Base-by-base conservation (phyloP, 305 asterid genomes). In the Fraxinus platypoda region DNA sequence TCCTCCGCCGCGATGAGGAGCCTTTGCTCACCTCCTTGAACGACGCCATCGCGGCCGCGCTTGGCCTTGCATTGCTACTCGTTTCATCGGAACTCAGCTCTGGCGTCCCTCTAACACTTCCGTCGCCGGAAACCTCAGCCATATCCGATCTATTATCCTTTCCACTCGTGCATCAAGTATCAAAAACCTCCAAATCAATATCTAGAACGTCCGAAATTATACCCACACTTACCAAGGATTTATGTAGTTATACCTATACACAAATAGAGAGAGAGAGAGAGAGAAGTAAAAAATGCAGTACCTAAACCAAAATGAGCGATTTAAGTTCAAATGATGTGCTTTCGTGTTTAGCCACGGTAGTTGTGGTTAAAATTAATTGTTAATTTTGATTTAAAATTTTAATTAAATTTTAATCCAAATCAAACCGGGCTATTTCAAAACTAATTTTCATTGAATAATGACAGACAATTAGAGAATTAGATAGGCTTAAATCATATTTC, bases 121-220 rank as follows among this genome's bases (percentile, higher is more conserved):
- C 95, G 78, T 90, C 97, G 85, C 93, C 95, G 88, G 95, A 83
- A 84, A 85, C 82, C 90, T 92, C 98, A 93, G 89, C 90, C 98
- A 92, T 92, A 88, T 81, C 97, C 85, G 97, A 93, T 95, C 97
- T 87, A 85, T 34, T 49, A 77, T 72, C 90, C 84, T 82, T 81
- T 28, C 70, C 49, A 75, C 88, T 78, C 85, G 86, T 87, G 88
- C 97, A 94, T 91, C 92, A 90, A 93, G 75, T 59, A 26, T 78
- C 38, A 21, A 74, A 79, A 74, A 70, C 54, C 80, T 4, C 43
- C 74, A 41, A 79, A 79, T 25, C 31, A 46, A 81, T 62, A 31
- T 75, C 38, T 49, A 73, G 73, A 41, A 59, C 37, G 37, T 9
- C 21, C 37, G 68, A 52, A 74, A 19, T 43, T 30, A 72, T 25